These are phyloP conservation scores for Cryptosporidium xiaoi DNA, from an alignment of 169 alveolate species.

Conservation along the genomic window DNA sequence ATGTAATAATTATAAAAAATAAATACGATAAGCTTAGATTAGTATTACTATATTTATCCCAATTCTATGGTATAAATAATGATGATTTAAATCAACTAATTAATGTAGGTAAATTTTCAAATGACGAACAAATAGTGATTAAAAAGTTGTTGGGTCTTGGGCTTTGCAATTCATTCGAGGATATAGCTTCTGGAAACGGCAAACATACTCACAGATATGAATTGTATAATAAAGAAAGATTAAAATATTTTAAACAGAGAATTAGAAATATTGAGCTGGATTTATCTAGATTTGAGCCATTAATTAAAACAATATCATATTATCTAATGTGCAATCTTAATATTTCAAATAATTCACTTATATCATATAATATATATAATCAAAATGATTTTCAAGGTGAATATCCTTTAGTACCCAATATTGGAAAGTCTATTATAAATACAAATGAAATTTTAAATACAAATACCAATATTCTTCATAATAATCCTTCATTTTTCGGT, in stretches of 20 bases:
- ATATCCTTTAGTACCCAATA: slow-evolving; percentile 49
- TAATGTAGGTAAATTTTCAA: slow-evolving; percentile 35
- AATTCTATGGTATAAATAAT: slow-evolving; percentile 75
- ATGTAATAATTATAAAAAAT: slow-evolving; percentile 28
- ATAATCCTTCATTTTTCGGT: slow-evolving; percentile 28
- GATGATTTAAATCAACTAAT: slow-evolving; percentile 57
- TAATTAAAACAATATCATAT: slow-evolving; percentile 41
- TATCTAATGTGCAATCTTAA: slow-evolving; percentile 41
- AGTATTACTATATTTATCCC: slow-evolving; percentile 79
- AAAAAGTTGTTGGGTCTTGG: slow-evolving; percentile 56
- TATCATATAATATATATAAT: slow-evolving; percentile 52
- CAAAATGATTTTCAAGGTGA: slow-evolving; percentile 34
- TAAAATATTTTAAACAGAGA: slow-evolving; percentile 66
- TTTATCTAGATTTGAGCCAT: slow-evolving; percentile 63
- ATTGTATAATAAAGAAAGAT: slow-evolving; percentile 52
- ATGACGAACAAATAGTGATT: slow-evolving; percentile 55
- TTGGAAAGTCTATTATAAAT: not conserved
- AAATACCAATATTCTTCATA: not conserved
- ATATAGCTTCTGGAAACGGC: slow-evolving; percentile 70
- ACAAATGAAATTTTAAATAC: slow-evolving; percentile 16
- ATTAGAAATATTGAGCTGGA: slow-evolving; percentile 26
- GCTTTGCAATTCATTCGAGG: slow-evolving; percentile 62
- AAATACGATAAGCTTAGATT: slow-evolving; percentile 77
- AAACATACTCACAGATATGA: slow-evolving; percentile 46
- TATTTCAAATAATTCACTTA: slow-evolving; percentile 45